phyloP scores from a whole-genome alignment of 75 land plant genomes.

The Isoetes taiwanensis region DNA sequence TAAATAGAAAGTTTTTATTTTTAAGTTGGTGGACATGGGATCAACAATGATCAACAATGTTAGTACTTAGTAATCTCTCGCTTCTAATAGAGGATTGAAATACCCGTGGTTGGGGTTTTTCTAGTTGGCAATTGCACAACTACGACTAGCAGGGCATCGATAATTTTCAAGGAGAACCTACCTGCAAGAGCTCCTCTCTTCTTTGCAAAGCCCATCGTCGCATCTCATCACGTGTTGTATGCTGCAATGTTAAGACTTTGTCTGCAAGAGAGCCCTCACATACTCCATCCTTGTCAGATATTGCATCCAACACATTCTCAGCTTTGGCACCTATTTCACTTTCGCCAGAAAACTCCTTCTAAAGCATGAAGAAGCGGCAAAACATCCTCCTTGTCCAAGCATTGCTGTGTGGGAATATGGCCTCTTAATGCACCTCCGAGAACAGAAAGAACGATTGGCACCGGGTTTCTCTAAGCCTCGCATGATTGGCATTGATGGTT shows the following conservation, averaged over 20 bases:
- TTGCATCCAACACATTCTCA: neutral
- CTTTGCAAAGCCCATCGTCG: neutral
- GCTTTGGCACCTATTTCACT: neutral
- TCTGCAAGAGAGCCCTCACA: neutral
- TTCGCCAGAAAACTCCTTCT: neutral
- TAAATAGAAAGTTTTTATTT: too few species aligned
- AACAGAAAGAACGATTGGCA: neutral
- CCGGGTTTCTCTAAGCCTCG: too few species aligned
- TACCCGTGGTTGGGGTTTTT: too few species aligned
- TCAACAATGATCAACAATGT: too few species aligned
- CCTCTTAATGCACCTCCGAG: neutral
- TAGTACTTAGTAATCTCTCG: too few species aligned
- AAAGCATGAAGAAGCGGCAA: neutral
- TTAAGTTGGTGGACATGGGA: too few species aligned
- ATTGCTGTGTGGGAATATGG: neutral
- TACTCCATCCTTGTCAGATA: neutral
- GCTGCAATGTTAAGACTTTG: neutral
- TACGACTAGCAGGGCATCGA: too few species aligned
- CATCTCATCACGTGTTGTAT: neutral
- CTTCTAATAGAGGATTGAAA: too few species aligned
- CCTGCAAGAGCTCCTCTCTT: neutral
- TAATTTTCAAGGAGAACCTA: too few species aligned
- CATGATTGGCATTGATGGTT: neutral
- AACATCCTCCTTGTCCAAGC: neutral
- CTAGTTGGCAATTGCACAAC: too few species aligned